Evolutionary conservation across 2,329 filamentous ascomycete genomes (phyloP), one percentile per base, ranked within the genome.

Genomic region (Cordyceps farinosa): DNA sequence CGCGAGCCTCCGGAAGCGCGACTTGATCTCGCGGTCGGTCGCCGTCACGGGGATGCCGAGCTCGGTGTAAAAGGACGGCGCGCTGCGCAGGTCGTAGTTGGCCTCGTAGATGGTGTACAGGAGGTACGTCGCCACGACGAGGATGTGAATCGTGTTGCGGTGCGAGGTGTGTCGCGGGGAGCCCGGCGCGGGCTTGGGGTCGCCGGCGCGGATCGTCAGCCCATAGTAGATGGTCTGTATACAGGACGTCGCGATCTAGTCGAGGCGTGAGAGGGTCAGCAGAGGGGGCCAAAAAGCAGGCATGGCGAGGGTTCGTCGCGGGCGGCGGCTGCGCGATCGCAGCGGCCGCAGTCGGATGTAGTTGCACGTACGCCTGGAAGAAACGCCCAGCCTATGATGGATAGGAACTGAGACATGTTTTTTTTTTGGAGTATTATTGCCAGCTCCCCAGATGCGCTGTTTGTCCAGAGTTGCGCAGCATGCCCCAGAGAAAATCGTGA

Each of bases 41-140:
- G 90, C 89, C 63, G 83, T 75, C 44, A 88, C 81, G 13, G 88
- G 80, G 0, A 97, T 84, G 42, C 87, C 87, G 0, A 99, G 84
- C 66, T 89, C 84, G 53, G 85, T 80, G 78, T 97, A 98, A 79
- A 90, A 97, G 75, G 91, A 88, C 22, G 89, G 87, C 1, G 82
- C 79, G 51, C 83, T 79, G 66, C 86, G 89, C 34, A 97, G 82
- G 66, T 91, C 87, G 79, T 90, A 87, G 81, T 96, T 91, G 70
- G 92, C 90, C 78, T 98, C 94, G 79, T 93, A 95, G 70, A 98
- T 87, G 53, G 92, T 97, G 81, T 97, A 97, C 67, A 89, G 78
- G 44, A 98, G 90, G 78, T 98, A 99, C 65, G 85, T 78, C 55
- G 89, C 81, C 57, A 98, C 89, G 70, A 98, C 91, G 69, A 89